Percentiles rank a stretch among this genome's conserved stretches.
These are phyloP conservation scores for Serendipita indica DNA, from an alignment of 768 basidiomycete species.

Conservation along the genomic window DNA sequence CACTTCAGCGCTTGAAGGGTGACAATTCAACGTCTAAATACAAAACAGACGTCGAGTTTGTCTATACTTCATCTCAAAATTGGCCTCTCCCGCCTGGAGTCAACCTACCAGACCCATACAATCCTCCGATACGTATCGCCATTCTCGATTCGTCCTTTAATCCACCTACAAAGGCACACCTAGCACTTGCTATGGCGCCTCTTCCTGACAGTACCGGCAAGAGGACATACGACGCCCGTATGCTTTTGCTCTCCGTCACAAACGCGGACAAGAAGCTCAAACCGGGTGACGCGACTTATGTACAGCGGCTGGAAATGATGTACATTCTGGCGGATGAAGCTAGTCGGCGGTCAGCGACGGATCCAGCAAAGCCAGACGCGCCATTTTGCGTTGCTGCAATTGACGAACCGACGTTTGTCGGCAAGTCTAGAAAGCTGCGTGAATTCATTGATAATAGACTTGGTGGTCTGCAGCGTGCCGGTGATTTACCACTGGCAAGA, in stretches of 20 bases:
- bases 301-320: constrained; percentile 86
- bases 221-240: constrained; percentile 56
- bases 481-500: background rate
- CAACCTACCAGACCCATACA: constrained; percentile 3
- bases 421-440: constrained; percentile 52
- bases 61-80: background rate
- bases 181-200: constrained; percentile 39
- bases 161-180: constrained; percentile 76
- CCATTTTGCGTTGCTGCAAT: constrained; percentile 70
- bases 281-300: constrained; percentile 52
- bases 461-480: constrained; percentile 2
- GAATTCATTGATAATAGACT: constrained; percentile 33
- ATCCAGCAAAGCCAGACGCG: background rate
- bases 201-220: background rate
- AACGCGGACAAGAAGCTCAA: constrained; percentile 75
- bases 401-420: constrained; percentile 78
- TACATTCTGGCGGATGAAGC: constrained; percentile 38
- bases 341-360: background rate
- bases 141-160: constrained; percentile 91
- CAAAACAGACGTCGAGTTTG: constrained; percentile 2
- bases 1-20: background rate
- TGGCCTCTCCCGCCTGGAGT: background rate
- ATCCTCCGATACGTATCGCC: constrained; percentile 35
- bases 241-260: constrained; percentile 68
- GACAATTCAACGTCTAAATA: background rate